Evolutionary conservation across 2,329 filamentous ascomycete species (phyloP).

Genomic region (Colletotrichum sp.): DNA sequence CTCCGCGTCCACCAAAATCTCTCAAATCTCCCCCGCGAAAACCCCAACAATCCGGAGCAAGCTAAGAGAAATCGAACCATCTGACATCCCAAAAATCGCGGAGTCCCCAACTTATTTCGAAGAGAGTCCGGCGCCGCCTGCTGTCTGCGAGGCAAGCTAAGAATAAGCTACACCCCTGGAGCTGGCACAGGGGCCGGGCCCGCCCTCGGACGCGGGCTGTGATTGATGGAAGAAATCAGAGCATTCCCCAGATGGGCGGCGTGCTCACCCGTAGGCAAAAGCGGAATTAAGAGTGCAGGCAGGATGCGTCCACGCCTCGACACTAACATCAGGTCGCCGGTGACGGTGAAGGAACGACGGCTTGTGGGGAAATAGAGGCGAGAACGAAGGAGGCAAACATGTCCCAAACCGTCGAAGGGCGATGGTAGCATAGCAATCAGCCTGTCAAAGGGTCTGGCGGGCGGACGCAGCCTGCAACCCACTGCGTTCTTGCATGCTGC

Average conservation of each 20-base stretch:
- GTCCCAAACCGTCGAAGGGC: neutral
- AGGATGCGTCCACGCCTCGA: neutral
- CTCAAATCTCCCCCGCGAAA: neutral
- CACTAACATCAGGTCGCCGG: neutral
- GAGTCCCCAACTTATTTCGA: neutral
- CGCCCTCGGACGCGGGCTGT: neutral
- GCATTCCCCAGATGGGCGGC: neutral
- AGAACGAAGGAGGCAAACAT: neutral
- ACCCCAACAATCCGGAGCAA: neutral
- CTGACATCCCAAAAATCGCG: neutral
- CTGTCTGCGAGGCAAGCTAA: neutral
- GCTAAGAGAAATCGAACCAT: neutral
- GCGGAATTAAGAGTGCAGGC: neutral
- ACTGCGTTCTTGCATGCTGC: neutral
- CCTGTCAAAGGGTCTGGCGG: neutral
- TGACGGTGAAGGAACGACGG: neutral
- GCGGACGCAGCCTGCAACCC: neutral
- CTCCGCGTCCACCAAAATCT: neutral
- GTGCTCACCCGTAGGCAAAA: neutral
- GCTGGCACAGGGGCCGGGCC: neutral
- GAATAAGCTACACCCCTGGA: neutral
- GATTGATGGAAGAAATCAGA: slow-evolving; percentile 18
- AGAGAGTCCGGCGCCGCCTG: neutral
- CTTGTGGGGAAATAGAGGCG: neutral
- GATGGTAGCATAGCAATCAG: neutral